Percentiles rank a stretch among this genome's conserved stretches.
phyloP scores from a whole-genome alignment of 768 basidiomycete genomes.

The Rhizopogon vinicolor region DNA sequence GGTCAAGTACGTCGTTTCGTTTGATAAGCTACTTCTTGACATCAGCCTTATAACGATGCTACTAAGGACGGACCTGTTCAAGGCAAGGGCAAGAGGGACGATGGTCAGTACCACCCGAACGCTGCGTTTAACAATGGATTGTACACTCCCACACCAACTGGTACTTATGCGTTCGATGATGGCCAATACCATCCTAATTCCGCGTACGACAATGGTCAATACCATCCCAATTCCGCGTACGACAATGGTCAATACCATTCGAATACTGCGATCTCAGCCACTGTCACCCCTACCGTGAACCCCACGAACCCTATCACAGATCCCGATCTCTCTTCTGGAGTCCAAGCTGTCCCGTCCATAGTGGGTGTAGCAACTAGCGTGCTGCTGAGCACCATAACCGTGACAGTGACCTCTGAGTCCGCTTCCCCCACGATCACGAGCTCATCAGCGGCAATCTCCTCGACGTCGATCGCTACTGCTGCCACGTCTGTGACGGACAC shows the following conservation, averaged over 20 bases:
- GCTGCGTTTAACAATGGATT: background rate
- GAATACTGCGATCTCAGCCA: background rate
- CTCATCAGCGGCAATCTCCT: background rate
- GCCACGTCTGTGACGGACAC: background rate
- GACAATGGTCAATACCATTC: conserved; percentile 6
- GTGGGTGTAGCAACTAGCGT: too few species aligned
- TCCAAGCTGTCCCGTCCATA: background rate
- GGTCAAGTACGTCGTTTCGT: background rate
- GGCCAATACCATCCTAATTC: conserved; percentile 17
- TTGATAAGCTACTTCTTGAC: background rate
- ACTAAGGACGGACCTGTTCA: background rate
- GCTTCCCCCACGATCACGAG: background rate
- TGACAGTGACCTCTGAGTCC: background rate
- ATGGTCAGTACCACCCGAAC: conserved; percentile 7
- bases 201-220: conserved; percentile 12
- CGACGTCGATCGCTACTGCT: background rate
- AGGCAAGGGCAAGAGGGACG: conserved; percentile 7
- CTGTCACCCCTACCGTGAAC: background rate
- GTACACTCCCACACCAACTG: background rate
- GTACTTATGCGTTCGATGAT: conserved; percentile 10
- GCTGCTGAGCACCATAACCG: too few species aligned
- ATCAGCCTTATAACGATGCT: background rate
- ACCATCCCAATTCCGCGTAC: conserved; percentile 5
- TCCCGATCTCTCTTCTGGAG: too few species aligned
- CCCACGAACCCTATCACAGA: too few species aligned